phyloP scores from a whole-genome alignment of 2,329 filamentous ascomycete species.

The Pseudodiploospora longispora region DNA sequence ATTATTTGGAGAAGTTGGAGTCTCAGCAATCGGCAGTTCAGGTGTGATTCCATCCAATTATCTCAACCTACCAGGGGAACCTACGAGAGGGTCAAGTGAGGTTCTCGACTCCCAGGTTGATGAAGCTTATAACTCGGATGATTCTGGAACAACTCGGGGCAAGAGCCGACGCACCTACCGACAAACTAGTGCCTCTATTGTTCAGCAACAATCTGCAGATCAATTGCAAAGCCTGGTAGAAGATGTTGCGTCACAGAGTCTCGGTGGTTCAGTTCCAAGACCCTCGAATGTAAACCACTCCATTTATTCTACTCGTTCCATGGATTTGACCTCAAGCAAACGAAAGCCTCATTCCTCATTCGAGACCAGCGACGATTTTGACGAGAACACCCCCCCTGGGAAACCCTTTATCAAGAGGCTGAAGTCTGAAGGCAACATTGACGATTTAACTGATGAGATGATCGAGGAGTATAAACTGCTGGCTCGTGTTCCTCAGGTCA shows the following conservation, averaged over 20 bases:
- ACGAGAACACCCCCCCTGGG: slow-evolving; percentile 24
- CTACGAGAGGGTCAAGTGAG: slow-evolving; percentile 29
- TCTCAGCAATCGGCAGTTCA: slow-evolving; percentile 46
- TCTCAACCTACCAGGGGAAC: slow-evolving; percentile 34
- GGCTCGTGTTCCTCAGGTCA: slow-evolving; percentile 40
- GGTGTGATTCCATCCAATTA: slow-evolving; percentile 40
- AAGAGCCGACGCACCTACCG: slow-evolving; percentile 15
- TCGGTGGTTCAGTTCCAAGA: slow-evolving; percentile 37
- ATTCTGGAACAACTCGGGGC: slow-evolving; percentile 22
- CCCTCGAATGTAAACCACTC: slow-evolving; percentile 12
- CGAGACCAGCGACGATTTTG: slow-evolving; percentile 46
- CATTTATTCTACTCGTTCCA: slow-evolving; percentile 16
- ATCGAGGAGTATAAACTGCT: slow-evolving; percentile 39
- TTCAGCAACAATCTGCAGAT: slow-evolving; percentile 36
- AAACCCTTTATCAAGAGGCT: slow-evolving; percentile 49
- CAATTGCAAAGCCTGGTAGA: slow-evolving; percentile 44
- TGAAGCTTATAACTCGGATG: slow-evolving; percentile 36
- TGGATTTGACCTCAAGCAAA: slow-evolving; percentile 44
- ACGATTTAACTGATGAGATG: slow-evolving; percentile 24
- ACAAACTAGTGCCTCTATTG: slow-evolving; percentile 27
- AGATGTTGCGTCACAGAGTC: slow-evolving; percentile 47
- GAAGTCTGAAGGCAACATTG: slow-evolving; percentile 40
- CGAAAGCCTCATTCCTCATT: slow-evolving; percentile 38
- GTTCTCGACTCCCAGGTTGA: slow-evolving; percentile 37
- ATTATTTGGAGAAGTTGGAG: slow-evolving; percentile 48